These are phyloP conservation scores for Plenodomus biglobosus DNA, from an alignment of 2,329 filamentous ascomycete species.

Conservation along the genomic window DNA sequence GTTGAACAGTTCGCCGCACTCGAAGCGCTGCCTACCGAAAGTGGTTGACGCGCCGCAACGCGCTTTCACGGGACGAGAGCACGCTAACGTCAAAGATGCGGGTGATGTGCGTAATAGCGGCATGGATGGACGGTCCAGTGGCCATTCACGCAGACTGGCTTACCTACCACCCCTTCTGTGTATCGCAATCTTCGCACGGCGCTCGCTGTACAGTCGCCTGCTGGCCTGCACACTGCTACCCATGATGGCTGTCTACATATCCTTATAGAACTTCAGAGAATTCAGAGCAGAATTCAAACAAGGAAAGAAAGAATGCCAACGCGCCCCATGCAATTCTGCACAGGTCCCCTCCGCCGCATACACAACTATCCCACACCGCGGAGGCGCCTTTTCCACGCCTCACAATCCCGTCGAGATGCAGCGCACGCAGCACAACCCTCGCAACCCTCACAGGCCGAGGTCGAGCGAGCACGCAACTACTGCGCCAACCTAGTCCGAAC, in stretches of 20 bases:
- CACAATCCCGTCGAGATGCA: constrained; percentile 23
- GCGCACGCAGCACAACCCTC: no score
- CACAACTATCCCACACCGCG: constrained; percentile 3
- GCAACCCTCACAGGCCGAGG: constrained; percentile 48
- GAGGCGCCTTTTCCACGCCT: constrained; percentile 26
- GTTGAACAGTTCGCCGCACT: constrained; percentile 1
- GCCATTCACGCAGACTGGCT: constrained; percentile 13
- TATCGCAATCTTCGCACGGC: not conserved
- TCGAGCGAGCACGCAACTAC: constrained; percentile 58
- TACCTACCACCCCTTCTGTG: constrained; percentile 1
- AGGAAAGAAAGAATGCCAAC: no score
- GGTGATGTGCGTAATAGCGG: constrained; percentile 31
- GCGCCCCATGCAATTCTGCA: constrained; percentile 23
- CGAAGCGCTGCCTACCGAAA: constrained; percentile 5
- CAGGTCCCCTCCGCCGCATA: constrained; percentile 22
- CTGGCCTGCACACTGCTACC: no score
- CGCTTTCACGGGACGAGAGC: constrained; percentile 36
- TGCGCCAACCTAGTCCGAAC: constrained; percentile 66
- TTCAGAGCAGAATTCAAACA: no score
- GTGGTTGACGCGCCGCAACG: constrained; percentile 31
- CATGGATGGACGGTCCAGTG: constrained; percentile 26
- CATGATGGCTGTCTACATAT: not conserved
- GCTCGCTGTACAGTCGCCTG: not conserved
- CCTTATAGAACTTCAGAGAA: not conserved
- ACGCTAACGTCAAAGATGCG: constrained; percentile 17